phyloP scores from a whole-genome alignment of 139 green algal genomes.

The Pseudopediastrum boryanum region DNA sequence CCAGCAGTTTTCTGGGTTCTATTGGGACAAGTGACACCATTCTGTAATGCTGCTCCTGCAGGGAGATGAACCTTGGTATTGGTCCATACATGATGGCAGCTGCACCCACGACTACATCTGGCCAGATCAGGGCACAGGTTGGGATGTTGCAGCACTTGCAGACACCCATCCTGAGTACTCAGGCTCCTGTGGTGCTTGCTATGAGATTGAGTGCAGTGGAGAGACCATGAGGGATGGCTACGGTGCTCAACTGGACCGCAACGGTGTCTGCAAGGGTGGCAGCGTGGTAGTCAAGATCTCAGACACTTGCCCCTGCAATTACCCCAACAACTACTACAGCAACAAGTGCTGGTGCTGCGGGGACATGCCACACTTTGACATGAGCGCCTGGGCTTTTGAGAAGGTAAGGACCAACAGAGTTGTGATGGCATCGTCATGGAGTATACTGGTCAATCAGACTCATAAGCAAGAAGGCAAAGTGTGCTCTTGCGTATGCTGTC shows the following conservation, averaged over 20 bases:
- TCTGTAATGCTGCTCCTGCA: too few relatives aligned
- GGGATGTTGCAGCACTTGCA: conserved; percentile 36
- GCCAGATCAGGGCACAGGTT: conserved; percentile 37
- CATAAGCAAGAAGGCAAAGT: too few relatives aligned
- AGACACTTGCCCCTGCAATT: conserved; percentile 49
- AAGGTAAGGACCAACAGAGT: too few relatives aligned
- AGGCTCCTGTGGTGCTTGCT: conserved; percentile 50
- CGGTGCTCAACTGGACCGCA: conserved; percentile 23
- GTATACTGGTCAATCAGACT: too few relatives aligned
- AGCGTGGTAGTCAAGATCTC: conserved; percentile 44
- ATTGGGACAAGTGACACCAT: too few relatives aligned
- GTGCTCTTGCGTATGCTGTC: too few relatives aligned
- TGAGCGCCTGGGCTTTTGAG: conserved; percentile 30
- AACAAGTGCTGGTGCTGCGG: conserved; percentile 44
- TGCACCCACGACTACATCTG: conserved; percentile 39
- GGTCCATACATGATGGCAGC: not conserved
- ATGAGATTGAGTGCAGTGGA: conserved; percentile 46
- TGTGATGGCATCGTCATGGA: too few relatives aligned
- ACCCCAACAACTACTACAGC: conserved; percentile 25
- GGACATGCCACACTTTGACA: conserved; percentile 37
- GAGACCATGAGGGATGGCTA: conserved; percentile 31
- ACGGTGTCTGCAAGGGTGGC: conserved; percentile 29
- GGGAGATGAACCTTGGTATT: too few relatives aligned
- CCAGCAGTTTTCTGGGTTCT: too few relatives aligned
- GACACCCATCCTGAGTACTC: conserved; percentile 39